Percentiles rank a stretch among this genome's conserved stretches.
Evolutionary conservation across 306 rosid species (phyloP).

Genomic region (Cajanus cajan): DNA sequence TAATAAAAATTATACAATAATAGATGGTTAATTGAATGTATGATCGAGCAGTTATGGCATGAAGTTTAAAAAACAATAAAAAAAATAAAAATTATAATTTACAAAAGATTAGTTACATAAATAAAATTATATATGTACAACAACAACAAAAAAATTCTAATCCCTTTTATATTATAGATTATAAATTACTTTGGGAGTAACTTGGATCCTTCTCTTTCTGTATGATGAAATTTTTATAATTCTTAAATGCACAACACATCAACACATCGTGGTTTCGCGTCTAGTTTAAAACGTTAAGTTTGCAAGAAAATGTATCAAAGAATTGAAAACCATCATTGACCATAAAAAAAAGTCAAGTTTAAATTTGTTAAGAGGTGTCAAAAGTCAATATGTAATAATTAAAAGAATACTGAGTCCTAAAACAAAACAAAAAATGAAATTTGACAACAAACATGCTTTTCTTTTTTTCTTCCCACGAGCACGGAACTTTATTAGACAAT

Average conservation of each 20-base stretch:
- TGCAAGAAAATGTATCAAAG: background rate
- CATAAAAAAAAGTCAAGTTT: background rate
- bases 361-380: background rate
- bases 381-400: conserved; percentile 4
- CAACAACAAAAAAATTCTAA: too few relatives aligned
- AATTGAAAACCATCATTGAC: conserved; percentile 4
- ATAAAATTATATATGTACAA: too few relatives aligned
- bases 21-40: too few relatives aligned
- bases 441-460: background rate
- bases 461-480: background rate
- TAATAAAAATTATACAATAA: too few relatives aligned
- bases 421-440: background rate
- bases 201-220: too few relatives aligned
- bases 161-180: too few relatives aligned
- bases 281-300: background rate
- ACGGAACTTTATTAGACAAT: background rate
- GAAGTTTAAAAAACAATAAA: too few relatives aligned
- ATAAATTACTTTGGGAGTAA: too few relatives aligned
- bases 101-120: too few relatives aligned
- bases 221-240: background rate
- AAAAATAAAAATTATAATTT: too few relatives aligned
- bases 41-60: too few relatives aligned
- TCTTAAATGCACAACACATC: background rate
- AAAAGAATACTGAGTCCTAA: background rate
- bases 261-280: background rate